These are phyloP conservation scores for Monilinia fructicola DNA, from an alignment of 2,329 filamentous ascomycete genomes.

Conservation along the genomic window DNA sequence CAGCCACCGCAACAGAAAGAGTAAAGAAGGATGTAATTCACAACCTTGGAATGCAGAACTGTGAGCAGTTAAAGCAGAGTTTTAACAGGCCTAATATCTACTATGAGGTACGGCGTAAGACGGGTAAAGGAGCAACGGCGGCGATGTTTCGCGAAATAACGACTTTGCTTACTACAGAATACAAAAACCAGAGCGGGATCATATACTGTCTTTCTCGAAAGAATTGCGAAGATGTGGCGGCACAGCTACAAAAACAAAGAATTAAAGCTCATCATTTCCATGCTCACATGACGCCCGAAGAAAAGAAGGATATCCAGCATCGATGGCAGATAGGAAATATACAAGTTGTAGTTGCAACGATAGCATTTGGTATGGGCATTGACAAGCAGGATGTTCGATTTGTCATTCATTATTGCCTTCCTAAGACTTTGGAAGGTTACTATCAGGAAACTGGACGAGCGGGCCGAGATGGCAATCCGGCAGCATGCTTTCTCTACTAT, in stretches of 20 bases:
- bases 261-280: slow-evolving; percentile 86
- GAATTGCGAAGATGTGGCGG: slow-evolving; percentile 76
- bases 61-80: slow-evolving; percentile 81
- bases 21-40: slow-evolving; percentile 90
- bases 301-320: slow-evolving; percentile 71
- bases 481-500: slow-evolving; percentile 89
- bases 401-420: slow-evolving; percentile 88
- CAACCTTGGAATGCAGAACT: slow-evolving; percentile 77
- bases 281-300: slow-evolving; percentile 67
- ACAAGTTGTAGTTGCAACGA: slow-evolving; percentile 94
- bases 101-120: slow-evolving; percentile 71
- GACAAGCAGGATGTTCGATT: slow-evolving; percentile 97
- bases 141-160: slow-evolving; percentile 51
- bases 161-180: slow-evolving; percentile 66
- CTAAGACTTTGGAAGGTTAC: slow-evolving; percentile 95
- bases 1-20: slow-evolving; percentile 90
- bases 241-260: slow-evolving; percentile 59
- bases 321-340: slow-evolving; percentile 77
- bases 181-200: slow-evolving; percentile 76
- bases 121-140: slow-evolving; percentile 41
- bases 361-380: slow-evolving; percentile 99
- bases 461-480: slow-evolving; percentile 82
- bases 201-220: slow-evolving; percentile 89
- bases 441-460: slow-evolving; percentile 98
- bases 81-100: slow-evolving; percentile 96